Evolutionary conservation across 371 early-diverging fungal genomes (phyloP).

Genomic region (Umbelopsis sp.): DNA sequence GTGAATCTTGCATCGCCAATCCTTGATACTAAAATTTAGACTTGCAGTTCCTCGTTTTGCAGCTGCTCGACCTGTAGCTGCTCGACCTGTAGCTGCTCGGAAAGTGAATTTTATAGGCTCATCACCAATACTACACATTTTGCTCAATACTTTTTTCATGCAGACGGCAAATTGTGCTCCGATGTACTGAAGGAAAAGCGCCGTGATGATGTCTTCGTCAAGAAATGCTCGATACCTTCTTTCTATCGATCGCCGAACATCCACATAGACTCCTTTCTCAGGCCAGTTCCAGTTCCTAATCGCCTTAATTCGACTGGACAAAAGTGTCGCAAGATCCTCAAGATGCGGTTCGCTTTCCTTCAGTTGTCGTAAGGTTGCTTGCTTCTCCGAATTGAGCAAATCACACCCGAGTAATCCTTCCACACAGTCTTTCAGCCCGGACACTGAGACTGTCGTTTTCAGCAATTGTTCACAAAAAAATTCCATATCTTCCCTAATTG

Average conservation of each 20-base stretch:
- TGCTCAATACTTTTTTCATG: background rate
- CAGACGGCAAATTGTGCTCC: slow-evolving; percentile 21
- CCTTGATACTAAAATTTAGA: background rate
- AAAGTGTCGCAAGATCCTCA: slow-evolving; percentile 21
- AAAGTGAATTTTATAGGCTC: too few relatives aligned
- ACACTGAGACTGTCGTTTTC: background rate
- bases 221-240: slow-evolving; percentile 24
- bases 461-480: slow-evolving; percentile 3
- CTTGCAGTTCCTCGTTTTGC: too few relatives aligned
- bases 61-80: too few relatives aligned
- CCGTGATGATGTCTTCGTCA: slow-evolving; percentile 24
- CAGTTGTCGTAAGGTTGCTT: slow-evolving; percentile 11
- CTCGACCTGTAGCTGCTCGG: too few relatives aligned
- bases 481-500: background rate
- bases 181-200: slow-evolving; percentile 25
- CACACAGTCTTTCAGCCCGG: background rate
- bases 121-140: background rate
- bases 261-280: slow-evolving; percentile 13
- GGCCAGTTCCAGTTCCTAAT: slow-evolving; percentile 27
- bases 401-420: background rate
- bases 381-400: background rate
- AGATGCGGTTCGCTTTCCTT: slow-evolving; percentile 14
- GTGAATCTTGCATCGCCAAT: background rate
- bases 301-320: slow-evolving; percentile 18
- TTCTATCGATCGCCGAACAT: slow-evolving; percentile 19